Evolutionary conservation across 371 early-diverging fungal genomes (phyloP).

Genomic region (Mortierella sp.): DNA sequence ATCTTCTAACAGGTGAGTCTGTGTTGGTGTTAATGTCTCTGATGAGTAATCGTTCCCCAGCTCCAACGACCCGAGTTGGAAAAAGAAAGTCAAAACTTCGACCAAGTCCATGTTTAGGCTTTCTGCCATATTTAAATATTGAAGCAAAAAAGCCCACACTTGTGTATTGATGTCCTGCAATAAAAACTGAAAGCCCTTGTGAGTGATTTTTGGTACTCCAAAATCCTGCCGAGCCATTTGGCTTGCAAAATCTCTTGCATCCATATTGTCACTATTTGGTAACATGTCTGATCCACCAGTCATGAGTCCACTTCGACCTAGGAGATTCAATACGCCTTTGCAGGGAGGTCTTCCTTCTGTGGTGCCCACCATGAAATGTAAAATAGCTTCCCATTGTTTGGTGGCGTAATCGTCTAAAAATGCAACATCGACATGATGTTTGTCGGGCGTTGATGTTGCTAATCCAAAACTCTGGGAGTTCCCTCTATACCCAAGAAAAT

Average conservation of each 20-base stretch:
- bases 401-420: conserved; percentile 87
- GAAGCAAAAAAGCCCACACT: conserved; percentile 95
- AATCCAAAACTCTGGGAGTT: conserved; percentile 87
- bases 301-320: conserved; percentile 86
- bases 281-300: conserved; percentile 59
- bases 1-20: conserved; percentile 89
- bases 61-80: conserved; percentile 91
- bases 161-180: conserved; percentile 94
- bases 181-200: conserved; percentile 96
- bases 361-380: conserved; percentile 96
- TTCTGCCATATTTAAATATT: conserved; percentile 92
- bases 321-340: conserved; percentile 81
- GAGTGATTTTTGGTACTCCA: conserved; percentile 80
- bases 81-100: conserved; percentile 91
- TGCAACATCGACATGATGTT: conserved; percentile 73
- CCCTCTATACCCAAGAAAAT: conserved; percentile 64
- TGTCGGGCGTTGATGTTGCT: conserved; percentile 74
- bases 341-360: conserved; percentile 76
- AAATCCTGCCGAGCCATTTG: conserved; percentile 51
- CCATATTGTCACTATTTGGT: conserved; percentile 38
- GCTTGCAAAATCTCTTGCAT: conserved; percentile 44
- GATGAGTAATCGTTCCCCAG: conserved; percentile 91
- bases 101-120: conserved; percentile 91
- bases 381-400: conserved; percentile 92
- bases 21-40: conserved; percentile 86